Percentiles rank a stretch among this genome's conserved stretches.
Evolutionary conservation across 2,329 filamentous ascomycete species (phyloP).

Genomic region (Alternaria consortialis): DNA sequence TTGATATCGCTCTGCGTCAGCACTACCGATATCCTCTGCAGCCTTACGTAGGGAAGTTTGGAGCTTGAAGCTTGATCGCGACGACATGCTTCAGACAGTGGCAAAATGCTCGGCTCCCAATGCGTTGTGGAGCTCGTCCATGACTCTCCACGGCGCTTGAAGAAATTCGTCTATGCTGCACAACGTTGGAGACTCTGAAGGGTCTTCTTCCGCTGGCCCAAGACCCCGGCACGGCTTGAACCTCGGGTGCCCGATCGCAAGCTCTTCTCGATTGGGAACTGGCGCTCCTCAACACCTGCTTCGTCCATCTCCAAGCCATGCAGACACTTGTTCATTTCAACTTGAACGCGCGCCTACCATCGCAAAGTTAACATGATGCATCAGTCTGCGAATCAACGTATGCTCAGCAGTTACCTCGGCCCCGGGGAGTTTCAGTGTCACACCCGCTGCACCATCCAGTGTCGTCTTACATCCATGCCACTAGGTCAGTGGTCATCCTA

Average conservation of each 20-base stretch:
- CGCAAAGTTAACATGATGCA: neutral
- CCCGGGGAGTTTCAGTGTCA: neutral
- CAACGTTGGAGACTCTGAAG: slow-evolving; percentile 8
- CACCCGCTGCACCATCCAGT: neutral
- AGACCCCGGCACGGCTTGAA: slow-evolving; percentile 8
- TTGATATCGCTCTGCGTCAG: slow-evolving; percentile 24
- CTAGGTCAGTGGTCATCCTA: neutral
- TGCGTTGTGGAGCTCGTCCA: neutral
- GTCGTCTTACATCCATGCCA: neutral
- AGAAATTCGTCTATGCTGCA: slow-evolving; percentile 13
- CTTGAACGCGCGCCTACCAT: neutral
- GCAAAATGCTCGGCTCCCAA: slow-evolving; percentile 16
- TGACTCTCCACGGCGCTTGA: slow-evolving; percentile 8
- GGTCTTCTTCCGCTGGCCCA: slow-evolving; percentile 9
- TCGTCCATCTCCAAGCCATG: slow-evolving; percentile 23
- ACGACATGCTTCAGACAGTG: slow-evolving; percentile 4
- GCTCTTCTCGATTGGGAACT: slow-evolving; percentile 25
- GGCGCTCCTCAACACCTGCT: slow-evolving; percentile 34
- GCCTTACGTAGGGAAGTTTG: slow-evolving; percentile 17
- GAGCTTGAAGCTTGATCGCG: neutral
- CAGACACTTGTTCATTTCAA: slow-evolving; percentile 21
- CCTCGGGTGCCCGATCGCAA: slow-evolving; percentile 16
- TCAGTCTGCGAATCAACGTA: neutral
- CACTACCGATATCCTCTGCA: slow-evolving; percentile 19
- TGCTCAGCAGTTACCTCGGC: neutral